phyloP scores from a whole-genome alignment of 345 rosid genomes.

The Eucalyptus brandiana region DNA sequence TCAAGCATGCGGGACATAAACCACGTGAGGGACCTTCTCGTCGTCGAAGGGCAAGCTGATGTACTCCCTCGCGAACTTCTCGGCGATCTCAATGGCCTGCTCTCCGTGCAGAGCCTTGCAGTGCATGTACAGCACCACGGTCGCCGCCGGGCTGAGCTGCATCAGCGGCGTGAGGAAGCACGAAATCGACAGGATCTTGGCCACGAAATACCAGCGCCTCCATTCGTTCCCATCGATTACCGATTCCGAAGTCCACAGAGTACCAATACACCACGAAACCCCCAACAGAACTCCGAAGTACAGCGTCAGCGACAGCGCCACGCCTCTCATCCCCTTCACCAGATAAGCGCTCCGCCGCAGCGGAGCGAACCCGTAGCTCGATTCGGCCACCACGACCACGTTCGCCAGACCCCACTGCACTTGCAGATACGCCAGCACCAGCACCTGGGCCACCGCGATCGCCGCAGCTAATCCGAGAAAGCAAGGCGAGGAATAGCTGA shows the following conservation, averaged over 20 bases:
- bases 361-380: constrained; percentile 50
- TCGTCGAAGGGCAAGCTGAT: constrained; percentile 73
- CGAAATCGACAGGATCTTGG: constrained; percentile 31
- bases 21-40: constrained; percentile 45
- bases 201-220: constrained; percentile 27
- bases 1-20: constrained; percentile 7
- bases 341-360: constrained; percentile 43
- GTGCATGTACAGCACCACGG: constrained; percentile 50
- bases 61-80: constrained; percentile 58
- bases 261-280: too few relatives aligned
- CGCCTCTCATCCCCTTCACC: constrained; percentile 33
- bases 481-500: constrained; percentile 18
- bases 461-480: not conserved
- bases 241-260: not conserved
- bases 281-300: constrained; percentile 7
- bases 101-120: constrained; percentile 65
- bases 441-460: not conserved
- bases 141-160: constrained; percentile 34
- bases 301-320: constrained; percentile 20
- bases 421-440: constrained; percentile 11
- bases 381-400: constrained; percentile 56
- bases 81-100: constrained; percentile 63
- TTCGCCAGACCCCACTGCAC: constrained; percentile 36
- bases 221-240: constrained; percentile 7
- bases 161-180: constrained; percentile 3